A percentile compares a stretch with the other conserved stretches of the same genome.
Evolutionary conservation across 176 grass and related monocot genomes (phyloP).

Genomic region (Eleusine indica): DNA sequence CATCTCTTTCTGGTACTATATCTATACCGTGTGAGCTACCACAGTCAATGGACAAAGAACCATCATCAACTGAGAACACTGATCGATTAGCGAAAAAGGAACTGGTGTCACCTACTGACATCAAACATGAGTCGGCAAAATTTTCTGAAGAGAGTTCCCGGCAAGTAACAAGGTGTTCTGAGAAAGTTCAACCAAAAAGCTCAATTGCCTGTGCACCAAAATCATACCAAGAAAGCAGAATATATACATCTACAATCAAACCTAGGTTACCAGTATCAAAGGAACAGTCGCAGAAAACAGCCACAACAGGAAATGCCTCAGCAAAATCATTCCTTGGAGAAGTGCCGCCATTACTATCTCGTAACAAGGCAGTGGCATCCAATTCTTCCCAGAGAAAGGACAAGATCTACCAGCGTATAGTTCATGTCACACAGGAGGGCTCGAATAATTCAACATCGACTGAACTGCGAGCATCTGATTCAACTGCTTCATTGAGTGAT

Average conservation of each 20-base stretch:
- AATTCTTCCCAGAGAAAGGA: constrained; percentile 75
- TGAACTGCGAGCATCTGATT: constrained; percentile 53
- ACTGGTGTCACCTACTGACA: constrained; percentile 36
- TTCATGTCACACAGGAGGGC: constrained; percentile 51
- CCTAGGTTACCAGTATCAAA: constrained; percentile 56
- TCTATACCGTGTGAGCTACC: constrained; percentile 48
- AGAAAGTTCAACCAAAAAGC: constrained; percentile 65
- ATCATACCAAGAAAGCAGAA: constrained; percentile 64
- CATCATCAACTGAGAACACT: constrained; percentile 48
- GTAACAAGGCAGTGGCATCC: constrained; percentile 59
- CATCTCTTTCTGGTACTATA: constrained; percentile 53
- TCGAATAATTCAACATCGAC: constrained; percentile 52
- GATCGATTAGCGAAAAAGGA: constrained; percentile 46
- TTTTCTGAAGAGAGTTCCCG: constrained; percentile 51
- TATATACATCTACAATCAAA: constrained; percentile 50
- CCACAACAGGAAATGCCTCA: constrained; percentile 27
- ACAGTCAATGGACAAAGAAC: constrained; percentile 24
- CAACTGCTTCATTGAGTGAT: constrained; percentile 74
- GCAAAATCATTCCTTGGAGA: constrained; percentile 54
- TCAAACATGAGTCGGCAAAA: constrained; percentile 46
- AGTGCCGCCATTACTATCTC: constrained; percentile 51
- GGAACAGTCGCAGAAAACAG: constrained; percentile 61
- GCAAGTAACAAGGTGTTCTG: constrained; percentile 49
- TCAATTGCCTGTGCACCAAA: constrained; percentile 58
- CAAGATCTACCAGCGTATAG: constrained; percentile 53